Percentiles rank a stretch among this genome's conserved stretches.
Evolutionary conservation across 805 yeast genomes (phyloP).

Genomic region (Ogataea henricii): DNA sequence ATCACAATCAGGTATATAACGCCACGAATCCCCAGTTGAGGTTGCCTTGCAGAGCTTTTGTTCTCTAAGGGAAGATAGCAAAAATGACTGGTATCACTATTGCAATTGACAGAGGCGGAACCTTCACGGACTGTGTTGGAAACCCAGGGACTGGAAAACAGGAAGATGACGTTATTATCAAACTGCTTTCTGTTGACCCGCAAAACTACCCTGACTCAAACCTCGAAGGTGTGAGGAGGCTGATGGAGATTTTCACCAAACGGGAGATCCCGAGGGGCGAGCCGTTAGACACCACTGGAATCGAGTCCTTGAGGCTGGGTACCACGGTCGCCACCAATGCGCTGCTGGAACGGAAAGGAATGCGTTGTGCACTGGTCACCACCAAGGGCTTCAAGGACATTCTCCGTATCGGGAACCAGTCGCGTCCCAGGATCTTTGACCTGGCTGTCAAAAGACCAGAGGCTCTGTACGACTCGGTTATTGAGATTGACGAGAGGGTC

Average conservation of each 20-base stretch:
- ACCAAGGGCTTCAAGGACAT: constrained; percentile 89
- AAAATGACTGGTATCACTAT: constrained; percentile 36
- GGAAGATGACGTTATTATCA: constrained; percentile 66
- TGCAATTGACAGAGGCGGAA: constrained; percentile 76
- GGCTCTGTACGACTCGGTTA: constrained; percentile 70
- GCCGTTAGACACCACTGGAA: constrained; percentile 61
- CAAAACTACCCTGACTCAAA: constrained; percentile 88
- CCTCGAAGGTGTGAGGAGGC: constrained; percentile 83
- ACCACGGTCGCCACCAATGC: constrained; percentile 98
- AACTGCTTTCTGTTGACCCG: constrained; percentile 86
- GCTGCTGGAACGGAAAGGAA: constrained; percentile 88
- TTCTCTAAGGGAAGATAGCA: too few species aligned
- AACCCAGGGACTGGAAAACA: constrained; percentile 50
- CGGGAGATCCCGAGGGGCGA: constrained; percentile 56
- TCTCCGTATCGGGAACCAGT: constrained; percentile 83
- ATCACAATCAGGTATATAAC: too few species aligned
- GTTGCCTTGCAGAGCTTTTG: too few species aligned
- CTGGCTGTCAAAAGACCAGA: constrained; percentile 71
- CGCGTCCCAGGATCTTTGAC: constrained; percentile 88
- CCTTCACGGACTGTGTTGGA: constrained; percentile 78
- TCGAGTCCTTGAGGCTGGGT: constrained; percentile 80
- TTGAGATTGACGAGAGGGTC: constrained; percentile 88
- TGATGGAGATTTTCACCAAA: constrained; percentile 62
- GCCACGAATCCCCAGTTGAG: constrained; percentile 4
- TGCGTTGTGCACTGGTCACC: constrained; percentile 79